These are phyloP conservation scores for Thymus mandschuricus DNA, from an alignment of 257 asterid genomes.

Conservation along the genomic window DNA sequence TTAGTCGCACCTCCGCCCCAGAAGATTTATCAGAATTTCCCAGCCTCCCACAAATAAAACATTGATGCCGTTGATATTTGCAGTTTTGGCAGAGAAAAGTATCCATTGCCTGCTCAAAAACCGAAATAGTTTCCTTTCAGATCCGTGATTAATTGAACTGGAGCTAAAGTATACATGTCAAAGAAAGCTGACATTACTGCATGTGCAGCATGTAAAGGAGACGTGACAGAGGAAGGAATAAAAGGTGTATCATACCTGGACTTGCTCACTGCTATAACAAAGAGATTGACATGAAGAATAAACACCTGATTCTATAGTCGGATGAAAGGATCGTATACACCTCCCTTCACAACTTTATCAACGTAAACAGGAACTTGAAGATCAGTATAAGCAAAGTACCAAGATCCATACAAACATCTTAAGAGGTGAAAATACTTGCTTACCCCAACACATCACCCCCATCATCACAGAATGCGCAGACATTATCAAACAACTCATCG, in stretches of 20 bases:
- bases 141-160: constrained; percentile 20
- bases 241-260: constrained; percentile 45
- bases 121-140: constrained; percentile 27
- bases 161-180: not conserved
- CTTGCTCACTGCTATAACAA: constrained; percentile 51
- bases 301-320: constrained; percentile 62
- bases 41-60: constrained; percentile 68
- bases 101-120: constrained; percentile 56
- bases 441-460: constrained; percentile 76
- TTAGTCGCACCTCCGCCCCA: constrained; percentile 61
- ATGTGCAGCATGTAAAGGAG: constrained; percentile 12
- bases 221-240: constrained; percentile 5
- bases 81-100: constrained; percentile 69
- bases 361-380: constrained; percentile 26
- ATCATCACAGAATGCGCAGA: constrained; percentile 71
- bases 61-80: constrained; percentile 63
- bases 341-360: constrained; percentile 77
- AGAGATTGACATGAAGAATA: constrained; percentile 67
- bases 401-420: not conserved
- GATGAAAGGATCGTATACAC: constrained; percentile 83
- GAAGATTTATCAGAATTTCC: constrained; percentile 67
- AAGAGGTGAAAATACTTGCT: constrained; percentile 28
- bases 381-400: constrained; percentile 23
- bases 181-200: constrained; percentile 7
- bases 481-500: constrained; percentile 50